A percentile compares a stretch with the other conserved stretches of the same genome.
These are phyloP conservation scores for Amanita inopinata DNA, from an alignment of 768 basidiomycete genomes.

Conservation along the genomic window DNA sequence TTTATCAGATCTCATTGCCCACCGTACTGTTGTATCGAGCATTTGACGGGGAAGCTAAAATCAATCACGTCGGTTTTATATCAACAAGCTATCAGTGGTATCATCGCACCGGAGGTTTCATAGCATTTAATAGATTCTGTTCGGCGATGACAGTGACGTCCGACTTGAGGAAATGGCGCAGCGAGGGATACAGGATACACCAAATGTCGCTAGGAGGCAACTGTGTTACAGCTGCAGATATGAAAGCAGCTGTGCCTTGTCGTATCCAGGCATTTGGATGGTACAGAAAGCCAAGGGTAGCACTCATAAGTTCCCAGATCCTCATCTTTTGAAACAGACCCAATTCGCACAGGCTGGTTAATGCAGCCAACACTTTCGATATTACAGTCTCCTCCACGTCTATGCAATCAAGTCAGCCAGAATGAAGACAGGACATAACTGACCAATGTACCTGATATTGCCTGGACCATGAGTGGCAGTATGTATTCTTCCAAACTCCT, in stretches of 20 bases:
- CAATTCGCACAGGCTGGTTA: slow-evolving; percentile 84
- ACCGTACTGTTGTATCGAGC: slow-evolving; percentile 76
- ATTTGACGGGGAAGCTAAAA: slow-evolving; percentile 54
- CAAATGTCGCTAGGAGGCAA: slow-evolving; percentile 85
- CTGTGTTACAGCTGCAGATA: slow-evolving; percentile 76
- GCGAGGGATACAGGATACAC: slow-evolving; percentile 92
- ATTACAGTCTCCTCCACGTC: slow-evolving; percentile 96
- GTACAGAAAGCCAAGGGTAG: slow-evolving; percentile 80
- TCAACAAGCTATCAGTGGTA: neutral
- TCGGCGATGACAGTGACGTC: slow-evolving; percentile 74
- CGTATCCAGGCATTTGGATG: slow-evolving; percentile 96
- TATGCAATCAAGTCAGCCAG: slow-evolving; percentile 20
- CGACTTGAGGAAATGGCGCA: slow-evolving; percentile 77
- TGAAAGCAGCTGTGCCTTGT: slow-evolving; percentile 85
- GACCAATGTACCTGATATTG: slow-evolving; percentile 70
- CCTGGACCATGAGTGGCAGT: slow-evolving; percentile 92
- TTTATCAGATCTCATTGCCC: slow-evolving; percentile 82
- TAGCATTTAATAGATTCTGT: slow-evolving; percentile 57
- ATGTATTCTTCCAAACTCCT: slow-evolving; percentile 93
- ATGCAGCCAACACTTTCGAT: slow-evolving; percentile 76
- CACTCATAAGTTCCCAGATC: slow-evolving; percentile 95
- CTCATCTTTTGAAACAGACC: slow-evolving; percentile 89
- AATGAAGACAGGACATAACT: neutral
- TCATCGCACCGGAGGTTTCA: slow-evolving; percentile 67
- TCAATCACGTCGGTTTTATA: slow-evolving; percentile 14